Evolutionary conservation across 129 eudicot species (phyloP).

Genomic region (Arctium minus): DNA sequence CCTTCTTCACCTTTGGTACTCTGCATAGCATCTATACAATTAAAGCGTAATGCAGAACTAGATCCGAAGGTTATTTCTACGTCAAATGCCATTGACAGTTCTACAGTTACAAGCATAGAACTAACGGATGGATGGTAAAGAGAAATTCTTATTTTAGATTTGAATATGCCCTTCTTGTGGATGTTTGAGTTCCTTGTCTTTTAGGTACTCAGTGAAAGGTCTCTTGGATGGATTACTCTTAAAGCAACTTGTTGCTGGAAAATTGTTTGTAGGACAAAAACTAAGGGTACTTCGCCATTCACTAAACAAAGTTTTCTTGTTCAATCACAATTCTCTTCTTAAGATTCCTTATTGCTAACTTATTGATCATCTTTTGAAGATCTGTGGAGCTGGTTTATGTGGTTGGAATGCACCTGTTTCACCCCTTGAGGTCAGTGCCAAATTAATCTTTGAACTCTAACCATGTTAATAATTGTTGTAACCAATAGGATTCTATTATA

Average conservation of each 20-base stretch:
- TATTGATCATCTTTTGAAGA: constrained; percentile 49
- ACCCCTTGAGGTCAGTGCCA: constrained; percentile 69
- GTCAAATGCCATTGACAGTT: constrained; percentile 25
- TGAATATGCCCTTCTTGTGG: constrained; percentile 6
- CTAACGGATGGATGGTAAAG: constrained; percentile 94
- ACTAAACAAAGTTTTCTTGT: constrained; percentile 1
- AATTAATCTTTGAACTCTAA: not conserved
- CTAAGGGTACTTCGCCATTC: constrained; percentile 47
- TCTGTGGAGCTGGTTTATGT: constrained; percentile 78
- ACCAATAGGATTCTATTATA: not conserved
- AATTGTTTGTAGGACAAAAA: constrained; percentile 89
- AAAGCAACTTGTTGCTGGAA: constrained; percentile 55
- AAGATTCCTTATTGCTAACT: constrained; percentile 18
- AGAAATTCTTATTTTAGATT: constrained; percentile 1
- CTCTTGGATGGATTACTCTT: constrained; percentile 66
- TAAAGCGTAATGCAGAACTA: constrained; percentile 24
- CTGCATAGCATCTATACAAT: constrained; percentile 69
- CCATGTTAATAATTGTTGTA: not conserved
- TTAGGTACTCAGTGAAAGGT: constrained; percentile 77
- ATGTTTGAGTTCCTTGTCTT: constrained; percentile 8
- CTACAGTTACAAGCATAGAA: constrained; percentile 46
- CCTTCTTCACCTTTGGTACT: constrained; percentile 81
- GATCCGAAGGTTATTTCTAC: constrained; percentile 26
- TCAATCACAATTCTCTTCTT: not conserved
- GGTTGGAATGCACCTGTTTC: constrained; percentile 89